Base-by-base conservation (phyloP, 2,329 filamentous ascomycete genomes). In the Biscogniauxia sp. region DNA sequence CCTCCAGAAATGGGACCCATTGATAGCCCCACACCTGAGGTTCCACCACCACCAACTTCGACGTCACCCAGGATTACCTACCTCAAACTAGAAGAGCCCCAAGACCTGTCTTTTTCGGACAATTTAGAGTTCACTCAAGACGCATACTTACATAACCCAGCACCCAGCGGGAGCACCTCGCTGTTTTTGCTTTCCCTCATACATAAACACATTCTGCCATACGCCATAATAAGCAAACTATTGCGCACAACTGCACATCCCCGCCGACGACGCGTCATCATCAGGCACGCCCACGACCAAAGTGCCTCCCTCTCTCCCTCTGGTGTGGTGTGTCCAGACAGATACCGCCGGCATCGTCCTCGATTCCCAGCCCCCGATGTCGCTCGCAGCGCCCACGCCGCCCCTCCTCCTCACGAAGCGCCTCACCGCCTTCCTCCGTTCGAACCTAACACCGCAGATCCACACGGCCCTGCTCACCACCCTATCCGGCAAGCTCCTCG, bases 321-420 rank as follows among this genome's bases (percentile, higher is more conserved):
- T 26, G 19, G 7, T 25, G 7, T 1, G 2, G 37, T 45, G 23
- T n/a, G 37, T 45, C 37, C 37, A 45, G 37, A 45, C 15, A n/a
- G 37, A 11, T 37, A 32, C 23, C 23, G 23, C 9, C 28, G 11
- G 1, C 28, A 32, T 32, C 9, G 28, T 32, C 28, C 28, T 32
- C 9, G 28, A 32, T 13, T 32, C 28, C 28, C 11, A 45, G 11
- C 17, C 37, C 37, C 37, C 17, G 5, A 70, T 72, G 66, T 68
- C 68, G 26, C 64, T 69, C 49, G 64, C 72, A 20, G 65, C 75
- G 55, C 77, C 80, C 23, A 80, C 82, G 45, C 83, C 84, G 45
- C 83, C 84, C 25, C 79, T 87, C 60, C 80, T 92, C 76, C 80
- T 92, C 62, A 87, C 84, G 41, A 88, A 88, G 73, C 84, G 84